Base-by-base conservation (phyloP, 1,139 yeast species). In the Blastobotrys aristatus region DNA sequence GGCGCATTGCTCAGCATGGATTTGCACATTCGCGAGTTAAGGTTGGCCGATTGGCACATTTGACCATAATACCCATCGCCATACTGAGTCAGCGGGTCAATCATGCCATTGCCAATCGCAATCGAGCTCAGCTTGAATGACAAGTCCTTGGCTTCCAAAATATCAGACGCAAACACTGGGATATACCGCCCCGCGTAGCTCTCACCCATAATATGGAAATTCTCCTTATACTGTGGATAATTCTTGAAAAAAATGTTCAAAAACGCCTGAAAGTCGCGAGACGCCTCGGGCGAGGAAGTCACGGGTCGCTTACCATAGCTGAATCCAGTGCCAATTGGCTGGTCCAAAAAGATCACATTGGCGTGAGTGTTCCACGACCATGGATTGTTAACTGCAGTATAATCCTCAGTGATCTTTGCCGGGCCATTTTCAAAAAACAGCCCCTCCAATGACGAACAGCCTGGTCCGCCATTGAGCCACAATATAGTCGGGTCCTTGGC, bases 141-240 rank as follows among this genome's bases (percentile, higher is more conserved):
- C n/a, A 40, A 35, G 66, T 89, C 80, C n/a, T 27, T 20, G 72
- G 90, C 89, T 21, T 80, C 75, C 61, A 89, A 70, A 57, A 92
- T 90, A 69, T 90, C 96, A 44, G 83, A 70, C 20, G 97, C 96
- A 66, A 92, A 86, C 8, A 81, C 90, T 29, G 97, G 98, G 57
- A 92, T 89, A 69, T 92, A 92, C 68, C 92, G 97, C 54, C 98
- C 98, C 48, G 96, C 98, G 65, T 92, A 92, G n/a, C 96, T 87
- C 71, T 92, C 97, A 59, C 97, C 98, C 42, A 97, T 95, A 69
- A 92, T 89, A 69, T 90, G 97, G 83, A 92, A 89, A 47, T 78
- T 80, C 52, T 77, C 74, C 11, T 27, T 2, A 70, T 84, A 88
- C 69, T 90, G 80, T 39, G 97, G 95, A 78, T 89, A 92, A 65